Evolutionary conservation across 106 monocot genomes (phyloP), one percentile per base, ranked within the genome.

Genomic region (Dioscorea zingiberensis): DNA sequence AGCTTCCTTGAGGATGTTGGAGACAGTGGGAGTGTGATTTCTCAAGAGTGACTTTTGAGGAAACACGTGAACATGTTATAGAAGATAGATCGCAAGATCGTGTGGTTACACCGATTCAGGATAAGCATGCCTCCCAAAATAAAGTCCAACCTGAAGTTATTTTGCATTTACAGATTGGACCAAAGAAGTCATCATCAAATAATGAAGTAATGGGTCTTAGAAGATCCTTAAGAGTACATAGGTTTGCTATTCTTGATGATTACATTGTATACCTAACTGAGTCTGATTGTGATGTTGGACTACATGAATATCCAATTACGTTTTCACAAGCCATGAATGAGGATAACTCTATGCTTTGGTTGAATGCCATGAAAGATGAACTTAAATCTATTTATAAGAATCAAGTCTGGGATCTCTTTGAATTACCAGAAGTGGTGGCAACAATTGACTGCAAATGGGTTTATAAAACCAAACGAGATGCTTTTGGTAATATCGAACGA

Each of bases 311-410:
- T 47, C 46, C 46, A 8, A 47, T 7, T 13, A 47, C 13, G 46
- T 47, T 47, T 47, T 47, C 46, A 47, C 9, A 47, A 47, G 46
- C 46, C 13, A 47, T 47, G 46, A 47, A 13, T 47, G 46, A 13
- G 7, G 46, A 47, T 47, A 47, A 47, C 13, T 47, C 46, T 18
- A 54, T 18, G 4, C 17, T 54, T 11, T 54, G 54, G 54, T 54
- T 13, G 10, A 18, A 54, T 54, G 54, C 54, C 54, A 54, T 54
- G 54, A 54, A 54, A 21, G 54, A 54, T 54, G 54, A 54, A 18
- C 10, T 54, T 8, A 18, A 54, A 18, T 54, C 54, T 4, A 54
- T 54, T 8, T 14, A 8, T 18, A 54, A 54, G 17, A 54, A 54
- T 54, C 19, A 21, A 14, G 18, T 54, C 54, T 18, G 19, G 54